Evolutionary conservation across 208 protist species (phyloP).

Genomic region (Trypanosoma platydactyli): DNA sequence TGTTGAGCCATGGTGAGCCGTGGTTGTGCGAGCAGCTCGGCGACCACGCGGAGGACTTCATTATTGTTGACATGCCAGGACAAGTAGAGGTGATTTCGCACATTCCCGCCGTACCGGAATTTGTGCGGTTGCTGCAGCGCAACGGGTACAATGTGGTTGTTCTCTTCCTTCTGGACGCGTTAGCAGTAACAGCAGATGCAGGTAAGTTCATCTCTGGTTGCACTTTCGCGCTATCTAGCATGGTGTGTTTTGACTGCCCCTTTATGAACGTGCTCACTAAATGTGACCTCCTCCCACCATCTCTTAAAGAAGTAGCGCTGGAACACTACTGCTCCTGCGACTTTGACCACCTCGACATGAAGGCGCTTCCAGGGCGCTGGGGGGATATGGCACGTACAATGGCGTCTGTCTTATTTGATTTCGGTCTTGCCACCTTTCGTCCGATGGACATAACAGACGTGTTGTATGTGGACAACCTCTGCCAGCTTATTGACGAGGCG

Average conservation of each 20-base stretch:
- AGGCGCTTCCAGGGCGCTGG: conserved; percentile 58
- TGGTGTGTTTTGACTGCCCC: conserved; percentile 91
- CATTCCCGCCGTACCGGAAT: conserved; percentile 86
- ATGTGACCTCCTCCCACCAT: conserved; percentile 79
- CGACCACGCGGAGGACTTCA: conserved; percentile 94
- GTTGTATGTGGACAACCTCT: conserved; percentile 71
- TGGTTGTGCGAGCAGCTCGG: conserved; percentile 95
- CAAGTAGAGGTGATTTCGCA: conserved; percentile 99
- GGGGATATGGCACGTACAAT: conserved; percentile 71
- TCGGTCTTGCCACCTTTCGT: conserved; percentile 81
- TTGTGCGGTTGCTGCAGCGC: conserved; percentile 80
- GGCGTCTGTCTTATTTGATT: conserved; percentile 70
- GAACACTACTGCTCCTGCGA: conserved; percentile 90
- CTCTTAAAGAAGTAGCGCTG: conserved; percentile 66
- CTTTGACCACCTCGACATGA: conserved; percentile 84
- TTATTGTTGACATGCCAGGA: conserved; percentile 99
- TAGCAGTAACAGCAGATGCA: conserved; percentile 78
- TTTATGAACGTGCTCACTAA: conserved; percentile 92
- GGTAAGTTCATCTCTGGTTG: conserved; percentile 92
- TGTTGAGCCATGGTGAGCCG: conserved; percentile 89
- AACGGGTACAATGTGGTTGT: conserved; percentile 83
- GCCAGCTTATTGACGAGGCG: conserved; percentile 73
- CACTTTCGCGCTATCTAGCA: conserved; percentile 88
- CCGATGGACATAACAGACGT: conserved; percentile 79
- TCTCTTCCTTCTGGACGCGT: conserved; percentile 86